Evolutionary conservation across 345 rosid genomes (phyloP), one percentile per base, ranked within the genome.

Genomic region (Isatis tinctoria): DNA sequence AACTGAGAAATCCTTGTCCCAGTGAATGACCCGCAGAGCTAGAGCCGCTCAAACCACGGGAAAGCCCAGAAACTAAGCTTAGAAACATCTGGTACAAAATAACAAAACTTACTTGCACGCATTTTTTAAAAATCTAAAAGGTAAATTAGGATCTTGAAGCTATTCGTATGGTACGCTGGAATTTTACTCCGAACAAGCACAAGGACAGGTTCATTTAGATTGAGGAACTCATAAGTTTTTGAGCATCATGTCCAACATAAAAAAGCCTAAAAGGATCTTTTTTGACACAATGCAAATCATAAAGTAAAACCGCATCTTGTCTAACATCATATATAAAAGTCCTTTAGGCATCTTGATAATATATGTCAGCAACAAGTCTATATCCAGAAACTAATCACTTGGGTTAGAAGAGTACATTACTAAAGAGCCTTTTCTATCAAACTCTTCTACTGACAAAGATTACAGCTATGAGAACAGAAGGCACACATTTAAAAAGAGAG

Each of bases 71-170:
- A 72, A 62, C 75, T 69, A 82, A 83, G 74, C 82, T 84, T 71
- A 72, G 79, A 78, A 86, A 73, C 72, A 81, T 87, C 98, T 94
- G 89, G 83, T 59, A 63, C 79, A 66, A 76, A 67, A 79, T 20
- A 78, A 78, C 62, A 78, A 59, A 66, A 58, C 62, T 67, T 59
- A 75, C 60, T 49, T 27, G 69, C 47, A 37, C 65, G 65, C 6
- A 24, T 8, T 56, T 49, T 52, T 60, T 26, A 10, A 77, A 39
- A 57, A 57, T 36, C 72, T 35, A 20, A 33, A 37, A 37, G 44
- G 60, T 33, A 47, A 62, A 28, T 56, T 36, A 70, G 37, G 53
- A 70, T 57, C 54, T 56, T 56, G n/a, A 48, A 72, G 77, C 65
- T 35, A 53, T 41, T 59, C 49, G 33, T 45, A 26, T 72, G 43